These are phyloP conservation scores for Boletellus sp. DNA, from an alignment of 1,284 basidiomycete genomes.

Conservation along the genomic window DNA sequence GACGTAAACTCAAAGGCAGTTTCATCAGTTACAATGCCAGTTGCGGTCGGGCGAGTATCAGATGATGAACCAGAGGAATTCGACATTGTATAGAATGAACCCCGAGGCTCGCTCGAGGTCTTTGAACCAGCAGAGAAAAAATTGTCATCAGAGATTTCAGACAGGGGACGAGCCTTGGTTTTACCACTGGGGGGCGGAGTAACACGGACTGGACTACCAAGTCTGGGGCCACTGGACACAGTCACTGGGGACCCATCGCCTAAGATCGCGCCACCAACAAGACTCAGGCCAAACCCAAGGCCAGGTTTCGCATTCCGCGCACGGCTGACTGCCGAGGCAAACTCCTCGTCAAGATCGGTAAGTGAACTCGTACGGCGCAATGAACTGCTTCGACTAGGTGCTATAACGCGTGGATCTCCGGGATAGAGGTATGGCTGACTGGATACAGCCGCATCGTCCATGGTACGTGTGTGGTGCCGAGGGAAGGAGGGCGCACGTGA, in stretches of 20 bases:
- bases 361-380: slow-evolving; percentile 70
- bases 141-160: slow-evolving; percentile 52
- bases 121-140: slow-evolving; percentile 53
- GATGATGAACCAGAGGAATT: slow-evolving; percentile 30
- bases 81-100: slow-evolving; percentile 34
- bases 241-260: slow-evolving; percentile 50
- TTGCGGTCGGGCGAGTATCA: slow-evolving; percentile 29
- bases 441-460: slow-evolving; percentile 66
- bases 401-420: slow-evolving; percentile 65
- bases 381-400: slow-evolving; percentile 56
- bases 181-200: slow-evolving; percentile 57
- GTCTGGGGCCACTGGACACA: slow-evolving; percentile 46
- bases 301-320: slow-evolving; percentile 44
- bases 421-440: slow-evolving; percentile 63
- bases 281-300: slow-evolving; percentile 43
- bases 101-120: slow-evolving; percentile 32
- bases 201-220: slow-evolving; percentile 51
- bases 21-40: slow-evolving; percentile 35
- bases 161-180: slow-evolving; percentile 38
- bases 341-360: slow-evolving; percentile 72
- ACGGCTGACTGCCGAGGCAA: slow-evolving; percentile 47
- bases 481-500: slow-evolving; percentile 43
- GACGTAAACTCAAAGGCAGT: slow-evolving; percentile 38
- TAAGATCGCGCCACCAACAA: slow-evolving; percentile 36
- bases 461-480: slow-evolving; percentile 56